phyloP scores from a whole-genome alignment of 768 basidiomycete species.

The Tremella fuciformis region DNA sequence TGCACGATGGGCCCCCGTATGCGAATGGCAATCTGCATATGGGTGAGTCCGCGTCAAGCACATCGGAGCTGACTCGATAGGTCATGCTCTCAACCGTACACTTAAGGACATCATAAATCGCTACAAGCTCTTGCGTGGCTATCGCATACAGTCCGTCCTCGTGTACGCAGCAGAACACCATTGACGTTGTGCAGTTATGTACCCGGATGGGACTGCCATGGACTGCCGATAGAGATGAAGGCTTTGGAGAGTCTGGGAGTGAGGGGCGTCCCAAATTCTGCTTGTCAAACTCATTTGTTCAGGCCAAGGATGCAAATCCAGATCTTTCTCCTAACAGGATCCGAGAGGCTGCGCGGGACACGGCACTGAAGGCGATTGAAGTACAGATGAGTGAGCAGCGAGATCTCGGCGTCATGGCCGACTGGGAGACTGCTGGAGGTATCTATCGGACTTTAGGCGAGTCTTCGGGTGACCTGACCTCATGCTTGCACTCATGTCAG shows the following conservation, averaged over 20 bases:
- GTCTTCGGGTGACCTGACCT: conserved; percentile 10
- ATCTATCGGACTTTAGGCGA: conserved; percentile 83
- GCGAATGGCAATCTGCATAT: conserved; percentile 95
- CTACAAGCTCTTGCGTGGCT: conserved; percentile 73
- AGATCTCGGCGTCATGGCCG: conserved; percentile 84
- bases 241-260: conserved; percentile 74
- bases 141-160: conserved; percentile 70
- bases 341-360: conserved; percentile 66
- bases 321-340: conserved; percentile 63
- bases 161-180: too few relatives aligned
- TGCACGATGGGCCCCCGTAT: conserved; percentile 96
- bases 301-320: conserved; percentile 58
- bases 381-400: conserved; percentile 76
- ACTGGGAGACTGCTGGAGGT: conserved; percentile 64
- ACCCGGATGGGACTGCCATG: conserved; percentile 98
- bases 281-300: not conserved
- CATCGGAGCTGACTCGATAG: conserved; percentile 53
- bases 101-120: conserved; percentile 94
- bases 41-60: conserved; percentile 58
- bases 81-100: conserved; percentile 94
- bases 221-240: conserved; percentile 94
- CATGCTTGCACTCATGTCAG: conserved; percentile 53
- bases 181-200: conserved; percentile 63
- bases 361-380: conserved; percentile 69
- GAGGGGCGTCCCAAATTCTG: conserved; percentile 4